Conservation (phyloP, 108 stramenopile species). For the Chaetoceros muelleri region DNA sequence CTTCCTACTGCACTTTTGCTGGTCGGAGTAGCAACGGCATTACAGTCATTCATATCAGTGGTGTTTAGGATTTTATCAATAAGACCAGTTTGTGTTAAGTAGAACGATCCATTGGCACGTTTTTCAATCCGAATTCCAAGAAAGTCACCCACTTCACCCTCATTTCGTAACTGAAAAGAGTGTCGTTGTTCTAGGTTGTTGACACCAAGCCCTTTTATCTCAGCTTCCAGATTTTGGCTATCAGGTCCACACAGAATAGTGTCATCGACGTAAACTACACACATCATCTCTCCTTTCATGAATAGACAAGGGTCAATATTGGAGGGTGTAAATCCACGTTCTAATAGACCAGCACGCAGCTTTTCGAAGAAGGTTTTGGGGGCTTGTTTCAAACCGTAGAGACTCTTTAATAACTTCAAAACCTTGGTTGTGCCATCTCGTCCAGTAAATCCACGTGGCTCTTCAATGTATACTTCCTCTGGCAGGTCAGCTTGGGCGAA, state of each 20-base stretch:
- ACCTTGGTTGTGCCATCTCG: background rate
- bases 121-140: slow-evolving; percentile 5
- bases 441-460: background rate
- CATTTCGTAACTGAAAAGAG: slow-evolving; percentile 1
- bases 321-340: background rate
- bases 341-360: background rate
- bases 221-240: background rate
- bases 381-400: slow-evolving; percentile 20
- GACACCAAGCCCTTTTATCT: background rate
- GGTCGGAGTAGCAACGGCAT: slow-evolving; percentile 7
- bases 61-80: slow-evolving; percentile 29
- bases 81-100: slow-evolving; percentile 30
- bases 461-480: slow-evolving; percentile 12
- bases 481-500: slow-evolving; percentile 17
- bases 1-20: slow-evolving; percentile 10
- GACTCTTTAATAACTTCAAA: slow-evolving; percentile 11
- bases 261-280: slow-evolving; percentile 1
- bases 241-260: background rate
- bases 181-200: background rate
- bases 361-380: background rate
- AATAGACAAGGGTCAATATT: slow-evolving; percentile 1
- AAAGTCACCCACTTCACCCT: slow-evolving; percentile 3
- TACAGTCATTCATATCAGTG: slow-evolving; percentile 13
- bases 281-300: background rate
- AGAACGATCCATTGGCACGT: background rate